Base-by-base conservation (phyloP, 2,329 filamentous ascomycete genomes). In the Chalaropsis ovoidea region DNA sequence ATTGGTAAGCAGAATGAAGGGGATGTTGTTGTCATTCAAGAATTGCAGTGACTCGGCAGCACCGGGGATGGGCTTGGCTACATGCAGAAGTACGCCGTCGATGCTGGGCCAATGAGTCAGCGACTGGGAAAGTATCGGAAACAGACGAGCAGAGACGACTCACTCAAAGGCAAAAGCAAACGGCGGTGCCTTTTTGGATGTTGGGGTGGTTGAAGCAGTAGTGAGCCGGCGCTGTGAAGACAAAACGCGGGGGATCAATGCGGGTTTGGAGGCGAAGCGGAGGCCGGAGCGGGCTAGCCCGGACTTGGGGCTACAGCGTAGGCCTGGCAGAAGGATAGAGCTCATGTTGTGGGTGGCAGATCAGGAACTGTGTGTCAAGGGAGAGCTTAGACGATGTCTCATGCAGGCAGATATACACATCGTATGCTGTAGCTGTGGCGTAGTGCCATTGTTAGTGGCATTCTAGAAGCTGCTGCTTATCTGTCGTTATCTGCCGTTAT, bases 1-100 rank as follows among this genome's bases (percentile, higher is more conserved):
- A 76, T 99, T 99, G 67, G 94, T 99, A 69, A 99, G 81, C 42
- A 99, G 84, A 71, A 99, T 93, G 77, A 95, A 97, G 13, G 92
- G 92, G 58, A 96, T 90, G 60, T 83, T 80, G 72, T 91, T 81
- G 60, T 81, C 76, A 70, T 91, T 85, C 22, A 97, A 85, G 71
- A 85, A 87, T 39, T 79, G 77, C 22, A 99, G 81, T 15, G 91
- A 82, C 71, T 89, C 81, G 1, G 84, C 79, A 1, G 94, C 93
- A 41, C 89, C 87, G 1, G 90, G 87, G 60, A 97, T 86, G 2
- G 89, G 86, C 68, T 86, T 83, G 3, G 88, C 84, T 68, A 88
- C 88, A 72, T 92, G 90, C 41, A 97, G 81, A 22, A 99, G 83
- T n/a, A 99, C 94, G 65, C 94, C 94, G 75, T 99, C 94, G 73